Conservation (phyloP, 169 alveolate genomes). For the Besnoitia besnoiti region DNA sequence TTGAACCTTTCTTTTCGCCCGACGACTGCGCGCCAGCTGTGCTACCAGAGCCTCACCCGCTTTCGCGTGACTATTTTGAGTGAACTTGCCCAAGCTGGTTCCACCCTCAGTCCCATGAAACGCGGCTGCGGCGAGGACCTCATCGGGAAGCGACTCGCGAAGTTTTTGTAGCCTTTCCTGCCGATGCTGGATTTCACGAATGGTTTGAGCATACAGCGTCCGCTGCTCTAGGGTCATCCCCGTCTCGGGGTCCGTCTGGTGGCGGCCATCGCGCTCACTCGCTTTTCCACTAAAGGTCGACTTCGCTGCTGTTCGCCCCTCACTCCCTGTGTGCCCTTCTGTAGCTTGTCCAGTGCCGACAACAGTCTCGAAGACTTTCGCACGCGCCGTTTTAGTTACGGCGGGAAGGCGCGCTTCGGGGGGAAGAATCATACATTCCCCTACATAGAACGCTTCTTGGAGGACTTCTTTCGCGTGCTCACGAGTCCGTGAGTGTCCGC, state of each 20-base stretch:
- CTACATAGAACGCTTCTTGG: background rate
- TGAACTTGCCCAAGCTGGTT: background rate
- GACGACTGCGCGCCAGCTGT: background rate
- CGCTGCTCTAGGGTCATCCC: constrained; percentile 12
- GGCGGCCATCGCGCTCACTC: background rate
- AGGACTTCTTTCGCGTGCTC: constrained; percentile 19
- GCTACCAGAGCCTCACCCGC: background rate
- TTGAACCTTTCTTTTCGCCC: background rate
- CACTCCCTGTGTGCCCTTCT: background rate
- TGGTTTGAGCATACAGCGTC: background rate
- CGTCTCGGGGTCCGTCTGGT: background rate
- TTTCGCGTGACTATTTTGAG: background rate
- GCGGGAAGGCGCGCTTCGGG: background rate
- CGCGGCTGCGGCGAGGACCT: constrained; percentile 25
- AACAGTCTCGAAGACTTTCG: background rate
- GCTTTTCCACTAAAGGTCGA: background rate
- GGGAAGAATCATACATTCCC: background rate
- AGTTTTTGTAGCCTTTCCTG: background rate
- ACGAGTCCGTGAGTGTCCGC: background rate
- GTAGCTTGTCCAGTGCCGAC: background rate
- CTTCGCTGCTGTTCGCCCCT: no score
- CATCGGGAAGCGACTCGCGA: background rate
- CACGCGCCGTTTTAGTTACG: background rate
- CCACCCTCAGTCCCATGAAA: background rate
- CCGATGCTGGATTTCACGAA: background rate